Conservation (phyloP, 495 filamentous ascomycete genomes). For the Margaritispora aquatica region DNA sequence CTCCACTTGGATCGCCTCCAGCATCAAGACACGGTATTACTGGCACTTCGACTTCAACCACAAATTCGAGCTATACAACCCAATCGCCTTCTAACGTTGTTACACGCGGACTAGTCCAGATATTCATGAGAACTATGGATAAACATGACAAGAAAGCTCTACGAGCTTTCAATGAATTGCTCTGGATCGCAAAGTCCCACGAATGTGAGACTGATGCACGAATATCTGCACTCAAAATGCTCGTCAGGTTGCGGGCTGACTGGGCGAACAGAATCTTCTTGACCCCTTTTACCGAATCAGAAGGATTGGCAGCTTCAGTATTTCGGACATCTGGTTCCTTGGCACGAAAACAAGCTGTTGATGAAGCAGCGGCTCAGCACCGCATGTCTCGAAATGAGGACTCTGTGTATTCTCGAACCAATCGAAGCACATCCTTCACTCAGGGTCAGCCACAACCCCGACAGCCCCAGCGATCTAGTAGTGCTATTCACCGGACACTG, state of each 20-base stretch:
- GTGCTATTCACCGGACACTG: constrained; percentile 29
- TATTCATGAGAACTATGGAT: constrained; percentile 57
- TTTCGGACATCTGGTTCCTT: constrained; percentile 57
- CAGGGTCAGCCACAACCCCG: constrained; percentile 33
- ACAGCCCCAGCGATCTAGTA: constrained; percentile 25
- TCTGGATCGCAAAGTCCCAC: constrained; percentile 51
- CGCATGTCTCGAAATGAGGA: constrained; percentile 31
- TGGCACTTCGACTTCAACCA: constrained; percentile 4
- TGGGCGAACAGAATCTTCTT: constrained; percentile 66
- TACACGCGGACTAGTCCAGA: constrained; percentile 47
- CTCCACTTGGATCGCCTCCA: constrained; percentile 25
- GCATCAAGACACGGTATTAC: constrained; percentile 14
- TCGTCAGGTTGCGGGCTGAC: constrained; percentile 81
- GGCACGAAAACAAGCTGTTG: constrained; percentile 37
- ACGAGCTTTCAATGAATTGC: constrained; percentile 45
- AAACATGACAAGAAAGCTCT: constrained; percentile 43
- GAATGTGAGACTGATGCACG: constrained; percentile 59
- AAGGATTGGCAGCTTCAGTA: constrained; percentile 63
- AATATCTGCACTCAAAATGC: constrained; percentile 72
- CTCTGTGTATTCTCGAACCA: constrained; percentile 26
- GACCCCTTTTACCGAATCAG: constrained; percentile 56
- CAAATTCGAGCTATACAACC: not conserved
- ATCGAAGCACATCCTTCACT: constrained; percentile 40
- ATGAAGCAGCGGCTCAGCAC: constrained; percentile 38
- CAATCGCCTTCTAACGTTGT: constrained; percentile 50